Percentiles rank a stretch among this genome's conserved stretches.
phyloP scores from a whole-genome alignment of 2,329 filamentous ascomycete genomes.

The Podosphaera xanthii region DNA sequence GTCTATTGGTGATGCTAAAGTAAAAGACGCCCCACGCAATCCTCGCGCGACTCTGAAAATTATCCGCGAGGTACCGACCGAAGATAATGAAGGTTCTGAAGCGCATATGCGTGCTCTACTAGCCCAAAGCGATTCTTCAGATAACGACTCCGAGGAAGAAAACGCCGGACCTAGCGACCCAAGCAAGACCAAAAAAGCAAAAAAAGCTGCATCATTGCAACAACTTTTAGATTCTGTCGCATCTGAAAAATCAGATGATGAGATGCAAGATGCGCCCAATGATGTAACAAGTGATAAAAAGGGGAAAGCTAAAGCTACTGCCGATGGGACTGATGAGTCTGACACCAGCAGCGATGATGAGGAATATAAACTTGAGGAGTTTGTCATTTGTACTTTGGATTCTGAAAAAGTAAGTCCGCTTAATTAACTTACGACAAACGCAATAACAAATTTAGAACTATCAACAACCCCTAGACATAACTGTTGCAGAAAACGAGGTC shows the following conservation, averaged over 20 bases:
- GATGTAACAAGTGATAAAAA: constrained; percentile 39
- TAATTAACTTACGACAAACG: not conserved
- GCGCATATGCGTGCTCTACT: constrained; percentile 37
- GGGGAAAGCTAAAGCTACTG: constrained; percentile 43
- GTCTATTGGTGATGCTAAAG: constrained; percentile 40
- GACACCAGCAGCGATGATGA: constrained; percentile 23
- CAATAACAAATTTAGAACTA: constrained; percentile 38
- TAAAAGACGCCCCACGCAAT: constrained; percentile 34
- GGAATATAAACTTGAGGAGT: constrained; percentile 59
- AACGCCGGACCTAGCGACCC: constrained; percentile 87
- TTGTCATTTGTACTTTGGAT: constrained; percentile 88
- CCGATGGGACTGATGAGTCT: constrained; percentile 20
- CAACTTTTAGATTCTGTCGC: constrained; percentile 50
- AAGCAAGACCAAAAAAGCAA: constrained; percentile 69
- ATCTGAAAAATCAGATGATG: constrained; percentile 40
- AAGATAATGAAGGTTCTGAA: constrained; percentile 41
- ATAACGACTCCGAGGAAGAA: constrained; percentile 39
- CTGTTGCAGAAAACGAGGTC: constrained; percentile 66
- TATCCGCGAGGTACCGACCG: constrained; percentile 47
- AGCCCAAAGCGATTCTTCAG: constrained; percentile 21
- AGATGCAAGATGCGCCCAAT: constrained; percentile 49
- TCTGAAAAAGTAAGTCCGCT: constrained; percentile 51
- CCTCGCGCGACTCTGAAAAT: constrained; percentile 78
- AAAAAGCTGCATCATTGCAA: constrained; percentile 52
- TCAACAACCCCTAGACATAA: constrained; percentile 89